Evolutionary conservation across 2,329 filamentous ascomycete species (phyloP).

Genomic region (Calonectria pseudoturangicola): DNA sequence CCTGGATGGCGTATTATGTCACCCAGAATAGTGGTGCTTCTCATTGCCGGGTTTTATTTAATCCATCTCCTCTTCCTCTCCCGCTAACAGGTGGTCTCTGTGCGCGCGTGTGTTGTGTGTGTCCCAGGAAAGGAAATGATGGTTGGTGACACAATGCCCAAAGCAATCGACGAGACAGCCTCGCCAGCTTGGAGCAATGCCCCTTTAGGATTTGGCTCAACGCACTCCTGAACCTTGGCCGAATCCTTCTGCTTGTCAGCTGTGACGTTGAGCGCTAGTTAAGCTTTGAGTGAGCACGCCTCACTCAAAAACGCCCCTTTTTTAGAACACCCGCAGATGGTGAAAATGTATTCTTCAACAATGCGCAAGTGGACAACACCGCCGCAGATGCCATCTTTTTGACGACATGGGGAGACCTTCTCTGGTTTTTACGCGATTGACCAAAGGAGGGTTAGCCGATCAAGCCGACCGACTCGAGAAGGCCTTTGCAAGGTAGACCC

Average conservation of each 20-base stretch:
- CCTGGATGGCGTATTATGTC: neutral
- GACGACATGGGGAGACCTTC: neutral
- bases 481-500: neutral
- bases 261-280: neutral
- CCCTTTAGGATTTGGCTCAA: neutral
- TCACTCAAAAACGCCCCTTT: neutral
- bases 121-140: neutral
- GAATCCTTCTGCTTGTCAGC: neutral
- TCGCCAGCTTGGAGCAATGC: neutral
- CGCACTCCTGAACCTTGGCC: conserved; percentile 9
- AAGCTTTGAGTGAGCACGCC: neutral
- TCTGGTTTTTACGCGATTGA: neutral
- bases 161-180: neutral
- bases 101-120: no score
- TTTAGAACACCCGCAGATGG: neutral
- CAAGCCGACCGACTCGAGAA: neutral
- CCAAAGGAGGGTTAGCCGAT: neutral
- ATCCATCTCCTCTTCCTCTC: neutral
- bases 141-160: neutral
- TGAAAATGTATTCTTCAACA: neutral
- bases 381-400: neutral
- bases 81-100: neutral
- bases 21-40: neutral
- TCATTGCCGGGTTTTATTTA: neutral
- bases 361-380: neutral